Conservation (phyloP, 768 basidiomycete species). For the Cubamyces sp. region DNA sequence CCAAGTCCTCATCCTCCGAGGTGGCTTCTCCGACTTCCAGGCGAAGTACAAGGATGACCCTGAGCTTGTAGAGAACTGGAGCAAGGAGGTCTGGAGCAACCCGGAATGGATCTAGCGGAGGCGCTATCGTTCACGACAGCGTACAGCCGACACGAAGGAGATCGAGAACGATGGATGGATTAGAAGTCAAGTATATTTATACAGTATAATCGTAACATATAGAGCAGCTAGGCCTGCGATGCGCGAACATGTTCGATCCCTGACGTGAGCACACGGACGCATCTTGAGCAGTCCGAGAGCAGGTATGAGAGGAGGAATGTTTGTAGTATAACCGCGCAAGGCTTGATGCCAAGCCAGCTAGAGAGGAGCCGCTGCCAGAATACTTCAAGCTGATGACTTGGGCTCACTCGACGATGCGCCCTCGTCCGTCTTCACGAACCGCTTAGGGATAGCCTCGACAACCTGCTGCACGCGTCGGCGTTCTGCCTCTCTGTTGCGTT, state of each 20-base stretch:
- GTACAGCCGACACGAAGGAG: no score
- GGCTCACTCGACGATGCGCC: conserved; percentile 7
- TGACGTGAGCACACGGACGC: no score
- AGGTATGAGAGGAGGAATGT: no score
- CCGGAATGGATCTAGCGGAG: conserved; percentile 32
- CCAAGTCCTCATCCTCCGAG: conserved; percentile 66
- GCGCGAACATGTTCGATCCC: background rate
- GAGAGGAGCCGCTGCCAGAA: background rate
- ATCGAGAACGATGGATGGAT: background rate
- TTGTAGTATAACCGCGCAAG: no score
- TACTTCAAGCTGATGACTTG: conserved; percentile 10
- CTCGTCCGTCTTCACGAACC: conserved; percentile 50
- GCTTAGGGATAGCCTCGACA: conserved; percentile 63
- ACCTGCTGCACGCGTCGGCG: conserved; percentile 56
- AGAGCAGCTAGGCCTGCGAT: background rate
- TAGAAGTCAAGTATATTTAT: conserved; percentile 9
- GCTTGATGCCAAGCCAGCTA: no score
- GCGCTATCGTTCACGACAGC: no score
- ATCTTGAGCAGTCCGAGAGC: no score
- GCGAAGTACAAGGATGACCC: conserved; percentile 73
- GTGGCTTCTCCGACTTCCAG: conserved; percentile 77
- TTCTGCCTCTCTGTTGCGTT: conserved; percentile 56
- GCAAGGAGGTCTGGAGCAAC: conserved; percentile 61
- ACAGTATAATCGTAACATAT: conserved; percentile 3
- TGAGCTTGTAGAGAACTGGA: conserved; percentile 77